Evolutionary conservation across 139 green algal genomes (phyloP).

Genomic region (Volvox reticuliferus): DNA sequence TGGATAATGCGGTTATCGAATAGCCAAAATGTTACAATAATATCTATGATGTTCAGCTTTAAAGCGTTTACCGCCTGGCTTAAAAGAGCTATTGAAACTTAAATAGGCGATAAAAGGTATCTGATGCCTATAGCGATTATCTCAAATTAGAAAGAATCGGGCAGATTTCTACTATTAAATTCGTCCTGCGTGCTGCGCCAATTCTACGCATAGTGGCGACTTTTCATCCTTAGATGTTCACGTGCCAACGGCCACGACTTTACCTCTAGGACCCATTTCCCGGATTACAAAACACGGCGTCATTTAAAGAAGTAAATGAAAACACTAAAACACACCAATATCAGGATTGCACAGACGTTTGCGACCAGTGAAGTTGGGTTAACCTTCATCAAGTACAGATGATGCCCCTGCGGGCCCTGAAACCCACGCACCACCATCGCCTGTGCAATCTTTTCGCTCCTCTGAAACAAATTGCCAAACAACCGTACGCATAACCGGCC

Average conservation of each 20-base stretch:
- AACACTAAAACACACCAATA: slow-evolving; percentile 50
- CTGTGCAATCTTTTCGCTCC: slow-evolving; percentile 75
- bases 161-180: no score
- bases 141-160: no score
- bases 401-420: slow-evolving; percentile 68
- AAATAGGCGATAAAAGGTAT: no score
- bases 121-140: no score
- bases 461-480: slow-evolving; percentile 80
- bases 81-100: no score
- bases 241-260: no score
- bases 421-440: slow-evolving; percentile 85
- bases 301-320: slow-evolving; percentile 50
- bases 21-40: not conserved
- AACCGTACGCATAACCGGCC: slow-evolving; percentile 63
- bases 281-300: not conserved
- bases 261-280: no score
- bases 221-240: no score
- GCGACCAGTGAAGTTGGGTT: slow-evolving; percentile 54
- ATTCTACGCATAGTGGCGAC: no score
- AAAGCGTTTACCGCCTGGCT: no score
- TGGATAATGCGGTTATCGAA: not conserved
- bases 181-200: no score
- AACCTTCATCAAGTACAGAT: slow-evolving; percentile 70
- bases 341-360: slow-evolving; percentile 56
- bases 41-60: no score